Base-by-base conservation (phyloP, 2,329 filamentous ascomycete genomes). In the Sporothrix brasiliensis region DNA sequence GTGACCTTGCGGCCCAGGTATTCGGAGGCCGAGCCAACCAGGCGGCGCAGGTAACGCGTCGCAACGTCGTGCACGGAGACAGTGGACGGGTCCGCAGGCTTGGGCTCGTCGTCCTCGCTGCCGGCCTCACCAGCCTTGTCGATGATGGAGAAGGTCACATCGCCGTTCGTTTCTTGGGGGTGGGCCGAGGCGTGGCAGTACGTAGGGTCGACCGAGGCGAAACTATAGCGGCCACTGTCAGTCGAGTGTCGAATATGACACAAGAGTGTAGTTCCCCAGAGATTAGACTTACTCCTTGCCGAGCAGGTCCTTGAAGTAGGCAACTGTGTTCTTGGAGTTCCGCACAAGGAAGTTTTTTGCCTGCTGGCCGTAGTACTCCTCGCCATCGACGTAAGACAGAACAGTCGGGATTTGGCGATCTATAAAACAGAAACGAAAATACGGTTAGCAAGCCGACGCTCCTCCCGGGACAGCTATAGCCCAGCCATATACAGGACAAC, bases 351-450 rank as follows among this genome's bases (percentile, higher is more conserved):
- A 94, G 74, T 87, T 86, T 87, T 98, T 99, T 77, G 94, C 95
- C 83, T 99, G 94, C 74, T 92, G 90, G 77, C 95, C 95, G 78
- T 96, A 94, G 82, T 97, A 97, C 83, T 99, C 94, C 79, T 99
- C 95, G 75, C 94, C 95, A 69, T 94, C 91, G 78, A 97, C 91
- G 80, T 99, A 99, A 50, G 95, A 97, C 76, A 99, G 85, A 76
- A 96, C 89, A 56, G 93, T 92, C 75, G 95, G 95, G 75, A 99
- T 99, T 81, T 98, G 94, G 81, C 95, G 94, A 83, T 99, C 95
- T 94, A 75, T 71, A 41, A 2, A 30, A n/a, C 10, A 41, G 24
- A 54, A 41, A 24, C 50, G 30, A 30, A 19, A 5, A 16, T 14
- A 63, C 11, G 34, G 39, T 47, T 34, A 69, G 66, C 39, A 41